These are phyloP conservation scores for Fusarium continuum DNA, from an alignment of 2,329 filamentous ascomycete genomes.

Conservation along the genomic window DNA sequence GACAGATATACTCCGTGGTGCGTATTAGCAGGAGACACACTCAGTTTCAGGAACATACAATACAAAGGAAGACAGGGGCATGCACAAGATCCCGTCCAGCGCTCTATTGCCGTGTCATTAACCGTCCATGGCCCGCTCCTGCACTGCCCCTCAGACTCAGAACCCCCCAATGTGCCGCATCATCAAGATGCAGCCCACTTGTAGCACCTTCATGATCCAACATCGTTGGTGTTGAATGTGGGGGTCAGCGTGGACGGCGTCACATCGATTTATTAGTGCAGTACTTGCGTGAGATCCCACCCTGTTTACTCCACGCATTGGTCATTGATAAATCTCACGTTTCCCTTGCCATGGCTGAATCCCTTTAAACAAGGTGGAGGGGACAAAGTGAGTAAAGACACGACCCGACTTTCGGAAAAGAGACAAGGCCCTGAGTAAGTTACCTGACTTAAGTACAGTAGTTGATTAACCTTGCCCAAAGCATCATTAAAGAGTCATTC, in stretches of 20 bases:
- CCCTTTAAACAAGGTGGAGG: not conserved
- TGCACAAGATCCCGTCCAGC: not conserved
- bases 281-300: conserved; percentile 8
- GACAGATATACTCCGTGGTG: conserved; percentile 9
- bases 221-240: conserved; percentile 15
- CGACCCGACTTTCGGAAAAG: not conserved
- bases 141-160: not conserved
- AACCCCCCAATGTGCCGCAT: not conserved
- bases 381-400: not conserved
- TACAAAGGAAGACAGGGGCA: conserved; percentile 8
- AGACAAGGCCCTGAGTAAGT: not conserved
- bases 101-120: conserved; percentile 10
- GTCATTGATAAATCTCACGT: not conserved
- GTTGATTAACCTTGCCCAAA: not conserved
- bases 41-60: not conserved
- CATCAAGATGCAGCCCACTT: conserved; percentile 14
- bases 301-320: not conserved
- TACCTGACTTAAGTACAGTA: not conserved
- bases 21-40: conserved; percentile 12
- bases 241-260: conserved; percentile 13
- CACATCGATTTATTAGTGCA: conserved; percentile 5
- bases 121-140: not conserved
- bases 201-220: conserved; percentile 7
- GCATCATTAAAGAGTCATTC: conserved; percentile 1
- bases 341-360: not conserved